Conservation (phyloP, 2,329 filamentous ascomycete genomes). For the Aspergillus quadricinctus region DNA sequence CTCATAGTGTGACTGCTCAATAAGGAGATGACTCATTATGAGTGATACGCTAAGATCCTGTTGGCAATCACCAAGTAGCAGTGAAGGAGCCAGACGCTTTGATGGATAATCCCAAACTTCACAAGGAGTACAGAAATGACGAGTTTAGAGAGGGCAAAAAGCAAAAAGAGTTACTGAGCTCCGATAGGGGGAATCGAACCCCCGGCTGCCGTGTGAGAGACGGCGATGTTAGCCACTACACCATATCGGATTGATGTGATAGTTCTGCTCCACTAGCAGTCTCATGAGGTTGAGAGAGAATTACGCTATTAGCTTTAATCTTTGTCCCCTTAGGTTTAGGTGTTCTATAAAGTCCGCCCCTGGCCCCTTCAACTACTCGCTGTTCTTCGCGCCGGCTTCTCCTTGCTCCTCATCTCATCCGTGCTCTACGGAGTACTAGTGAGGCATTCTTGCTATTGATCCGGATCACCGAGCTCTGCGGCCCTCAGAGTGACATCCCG, state of each 20-base stretch:
- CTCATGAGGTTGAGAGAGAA: not conserved
- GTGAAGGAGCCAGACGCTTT: not conserved
- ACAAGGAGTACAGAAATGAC: not conserved
- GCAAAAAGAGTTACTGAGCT: conserved; percentile 2
- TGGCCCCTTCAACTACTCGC: no score
- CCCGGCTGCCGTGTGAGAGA: conserved; percentile 26
- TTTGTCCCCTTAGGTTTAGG: no score
- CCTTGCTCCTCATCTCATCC: no score
- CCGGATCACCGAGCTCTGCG: no score
- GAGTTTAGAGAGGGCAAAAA: not conserved
- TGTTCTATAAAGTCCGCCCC: no score
- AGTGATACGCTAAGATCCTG: not conserved
- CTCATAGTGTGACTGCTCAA: not conserved
- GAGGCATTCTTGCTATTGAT: no score
- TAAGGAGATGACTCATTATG: not conserved
- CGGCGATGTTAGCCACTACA: conserved; percentile 20
- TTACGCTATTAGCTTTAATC: no score
- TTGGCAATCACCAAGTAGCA: not conserved
- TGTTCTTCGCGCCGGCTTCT: no score
- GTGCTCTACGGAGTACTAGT: no score
- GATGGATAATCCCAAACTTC: not conserved
- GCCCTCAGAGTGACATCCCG: no score
- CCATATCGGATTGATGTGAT: conserved; percentile 13
- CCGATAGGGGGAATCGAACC: conserved; percentile 25
- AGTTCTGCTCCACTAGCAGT: no score